These are phyloP conservation scores for Colletotrichum lindemuthianum DNA, from an alignment of 2,329 filamentous ascomycete species.

Conservation along the genomic window DNA sequence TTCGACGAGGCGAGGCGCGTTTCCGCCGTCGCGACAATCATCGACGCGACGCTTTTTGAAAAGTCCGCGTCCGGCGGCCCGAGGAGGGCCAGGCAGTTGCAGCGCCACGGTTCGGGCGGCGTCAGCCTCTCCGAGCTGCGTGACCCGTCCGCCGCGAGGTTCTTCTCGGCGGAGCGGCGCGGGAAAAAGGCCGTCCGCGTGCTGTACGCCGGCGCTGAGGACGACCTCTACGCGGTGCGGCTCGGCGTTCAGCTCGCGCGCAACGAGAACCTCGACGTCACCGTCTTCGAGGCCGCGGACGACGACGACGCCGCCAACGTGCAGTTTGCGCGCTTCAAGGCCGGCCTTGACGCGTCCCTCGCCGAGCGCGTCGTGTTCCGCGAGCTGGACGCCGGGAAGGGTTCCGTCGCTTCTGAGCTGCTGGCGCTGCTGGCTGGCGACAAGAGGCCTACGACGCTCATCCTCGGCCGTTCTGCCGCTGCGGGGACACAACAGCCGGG, in stretches of 20 bases:
- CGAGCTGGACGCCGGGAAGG: not conserved
- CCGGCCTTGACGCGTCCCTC: not conserved
- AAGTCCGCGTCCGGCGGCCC: not conserved
- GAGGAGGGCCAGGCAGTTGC: not conserved
- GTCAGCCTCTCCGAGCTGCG: conserved; percentile 12
- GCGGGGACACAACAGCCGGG: not conserved
- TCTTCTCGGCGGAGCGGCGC: conserved; percentile 13
- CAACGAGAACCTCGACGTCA: conserved; percentile 10
- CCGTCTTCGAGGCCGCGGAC: conserved; percentile 7
- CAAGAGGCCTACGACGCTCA: not conserved
- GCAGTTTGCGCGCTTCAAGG: not conserved
- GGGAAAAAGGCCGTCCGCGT: not conserved
- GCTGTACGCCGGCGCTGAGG: conserved; percentile 2
- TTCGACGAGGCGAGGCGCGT: conserved; percentile 11
- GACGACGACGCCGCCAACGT: conserved; percentile 3
- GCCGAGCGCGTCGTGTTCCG: not conserved
- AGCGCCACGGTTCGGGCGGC: not conserved
- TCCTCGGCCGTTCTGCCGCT: conserved; percentile 9
- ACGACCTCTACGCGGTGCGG: not conserved
- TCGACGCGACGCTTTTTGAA: conserved; percentile 16
- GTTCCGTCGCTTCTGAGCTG: not conserved
- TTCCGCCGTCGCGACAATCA: conserved; percentile 12
- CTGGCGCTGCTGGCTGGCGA: not conserved
- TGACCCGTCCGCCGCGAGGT: conserved; percentile 16
- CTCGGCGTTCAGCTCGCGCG: conserved; percentile 9